phyloP scores from a whole-genome alignment of 108 stramenopile genomes.

The Skeletonema costatum region DNA sequence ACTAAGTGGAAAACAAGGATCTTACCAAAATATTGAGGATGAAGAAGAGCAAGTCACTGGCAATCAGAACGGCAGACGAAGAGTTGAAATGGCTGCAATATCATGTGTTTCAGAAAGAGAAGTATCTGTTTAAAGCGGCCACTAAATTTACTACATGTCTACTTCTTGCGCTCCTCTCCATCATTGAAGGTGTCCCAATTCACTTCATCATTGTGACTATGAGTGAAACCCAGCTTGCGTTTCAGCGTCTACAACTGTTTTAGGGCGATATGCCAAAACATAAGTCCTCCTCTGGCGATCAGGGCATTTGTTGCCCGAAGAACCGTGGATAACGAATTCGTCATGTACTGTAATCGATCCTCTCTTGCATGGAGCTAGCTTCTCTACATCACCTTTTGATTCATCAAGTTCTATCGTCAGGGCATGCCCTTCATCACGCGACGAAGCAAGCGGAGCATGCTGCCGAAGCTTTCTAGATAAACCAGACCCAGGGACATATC shows the following conservation, averaged over 20 bases:
- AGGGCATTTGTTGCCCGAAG: slow-evolving; percentile 49
- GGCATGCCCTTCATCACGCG: slow-evolving; percentile 66
- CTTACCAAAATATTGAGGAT: slow-evolving; percentile 69
- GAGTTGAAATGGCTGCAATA: slow-evolving; percentile 87
- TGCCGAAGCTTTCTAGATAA: slow-evolving; percentile 36
- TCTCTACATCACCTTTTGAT: slow-evolving; percentile 34
- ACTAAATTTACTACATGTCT: background rate
- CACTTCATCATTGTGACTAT: slow-evolving; percentile 67
- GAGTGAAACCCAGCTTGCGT: slow-evolving; percentile 62
- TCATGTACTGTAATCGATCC: slow-evolving; percentile 67
- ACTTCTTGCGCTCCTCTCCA: slow-evolving; percentile 28
- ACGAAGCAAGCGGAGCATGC: slow-evolving; percentile 40
- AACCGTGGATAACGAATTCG: slow-evolving; percentile 69
- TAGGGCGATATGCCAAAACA: slow-evolving; percentile 64
- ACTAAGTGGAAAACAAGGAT: slow-evolving; percentile 70
- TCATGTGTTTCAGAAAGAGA: slow-evolving; percentile 39
- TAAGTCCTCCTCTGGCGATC: slow-evolving; percentile 60
- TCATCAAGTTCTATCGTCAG: slow-evolving; percentile 47
- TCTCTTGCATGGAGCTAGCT: slow-evolving; percentile 44
- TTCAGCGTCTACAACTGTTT: slow-evolving; percentile 55
- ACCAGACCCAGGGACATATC: slow-evolving; percentile 58
- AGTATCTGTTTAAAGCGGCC: background rate
- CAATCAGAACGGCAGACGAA: slow-evolving; percentile 73
- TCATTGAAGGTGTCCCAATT: slow-evolving; percentile 74
- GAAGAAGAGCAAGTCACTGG: slow-evolving; percentile 63